phyloP scores from a whole-genome alignment of 2,329 filamentous ascomycete genomes.

The Colletotrichum musae region DNA sequence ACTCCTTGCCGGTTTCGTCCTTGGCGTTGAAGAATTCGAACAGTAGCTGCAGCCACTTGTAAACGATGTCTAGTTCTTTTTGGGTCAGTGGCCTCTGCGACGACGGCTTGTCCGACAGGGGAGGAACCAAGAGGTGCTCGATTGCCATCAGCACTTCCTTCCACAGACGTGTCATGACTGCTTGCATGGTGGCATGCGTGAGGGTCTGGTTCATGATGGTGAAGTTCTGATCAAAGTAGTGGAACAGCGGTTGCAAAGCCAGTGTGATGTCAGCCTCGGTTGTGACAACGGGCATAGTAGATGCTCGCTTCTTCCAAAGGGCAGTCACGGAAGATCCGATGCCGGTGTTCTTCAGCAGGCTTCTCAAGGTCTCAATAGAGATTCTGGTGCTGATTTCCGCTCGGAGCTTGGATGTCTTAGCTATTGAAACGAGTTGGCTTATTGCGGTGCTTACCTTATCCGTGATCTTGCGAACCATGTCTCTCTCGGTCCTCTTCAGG shows the following conservation, averaged over 20 bases:
- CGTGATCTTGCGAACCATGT: slow-evolving; percentile 98
- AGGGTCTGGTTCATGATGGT: slow-evolving; percentile 98
- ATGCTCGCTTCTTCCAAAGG: slow-evolving; percentile 73
- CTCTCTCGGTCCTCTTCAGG: slow-evolving; percentile 93
- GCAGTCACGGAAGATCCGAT: slow-evolving; percentile 81
- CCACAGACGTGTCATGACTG: slow-evolving; percentile 98
- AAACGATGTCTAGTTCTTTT: slow-evolving; percentile 94
- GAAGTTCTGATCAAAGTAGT: slow-evolving; percentile 98
- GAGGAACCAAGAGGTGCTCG: slow-evolving; percentile 90
- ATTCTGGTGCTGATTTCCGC: slow-evolving; percentile 93
- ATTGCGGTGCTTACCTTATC: slow-evolving; percentile 81
- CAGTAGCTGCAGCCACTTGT: slow-evolving; percentile 91
- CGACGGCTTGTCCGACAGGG: slow-evolving; percentile 94
- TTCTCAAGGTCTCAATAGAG: slow-evolving; percentile 84
- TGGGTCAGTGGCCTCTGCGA: slow-evolving; percentile 86
- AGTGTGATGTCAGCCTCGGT: slow-evolving; percentile 83
- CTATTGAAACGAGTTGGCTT: not conserved
- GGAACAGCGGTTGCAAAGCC: slow-evolving; percentile 86
- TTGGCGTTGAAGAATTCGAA: slow-evolving; percentile 96
- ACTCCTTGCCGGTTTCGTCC: slow-evolving; percentile 85
- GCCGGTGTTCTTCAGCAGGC: slow-evolving; percentile 79
- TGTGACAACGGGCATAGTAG: slow-evolving; percentile 66
- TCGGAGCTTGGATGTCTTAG: slow-evolving; percentile 74
- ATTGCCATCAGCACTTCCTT: slow-evolving; percentile 96
- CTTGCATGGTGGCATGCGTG: slow-evolving; percentile 95